phyloP scores from a whole-genome alignment of 2,329 filamentous ascomycete genomes.

The Colletotrichum cordylinicola region DNA sequence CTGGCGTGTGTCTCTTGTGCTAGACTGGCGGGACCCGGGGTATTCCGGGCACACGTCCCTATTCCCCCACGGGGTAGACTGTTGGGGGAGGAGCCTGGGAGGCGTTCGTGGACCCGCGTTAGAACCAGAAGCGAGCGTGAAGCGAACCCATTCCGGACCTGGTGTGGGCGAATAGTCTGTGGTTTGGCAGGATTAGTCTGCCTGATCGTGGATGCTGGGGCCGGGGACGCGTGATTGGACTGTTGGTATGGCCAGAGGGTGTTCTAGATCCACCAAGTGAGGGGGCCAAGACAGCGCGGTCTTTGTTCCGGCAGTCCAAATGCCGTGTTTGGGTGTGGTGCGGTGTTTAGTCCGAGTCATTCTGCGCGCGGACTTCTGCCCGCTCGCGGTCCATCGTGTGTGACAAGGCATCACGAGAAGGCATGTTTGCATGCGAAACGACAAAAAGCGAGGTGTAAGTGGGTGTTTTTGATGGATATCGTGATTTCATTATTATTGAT shows the following conservation, averaged over 20 bases:
- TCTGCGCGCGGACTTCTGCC: not conserved
- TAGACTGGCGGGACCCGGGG: not conserved
- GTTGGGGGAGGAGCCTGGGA: not conserved
- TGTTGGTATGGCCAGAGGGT: not conserved
- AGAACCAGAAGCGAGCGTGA: not conserved
- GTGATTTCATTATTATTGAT: not conserved
- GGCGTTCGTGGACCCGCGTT: not conserved
- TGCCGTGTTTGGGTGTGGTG: not conserved
- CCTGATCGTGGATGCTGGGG: not conserved
- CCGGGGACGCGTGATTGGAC: conserved; percentile 3
- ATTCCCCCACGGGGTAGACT: conserved; percentile 5
- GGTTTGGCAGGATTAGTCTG: not conserved
- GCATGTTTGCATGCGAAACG: not conserved
- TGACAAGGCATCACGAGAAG: not conserved
- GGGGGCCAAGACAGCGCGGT: not conserved
- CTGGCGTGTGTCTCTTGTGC: not conserved
- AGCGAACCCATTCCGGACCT: not conserved
- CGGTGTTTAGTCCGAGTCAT: conserved; percentile 3
- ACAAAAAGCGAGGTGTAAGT: not conserved
- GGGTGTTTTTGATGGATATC: not conserved
- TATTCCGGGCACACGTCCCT: not conserved
- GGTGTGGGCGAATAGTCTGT: not conserved
- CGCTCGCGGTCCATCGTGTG: not conserved
- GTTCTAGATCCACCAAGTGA: not conserved
- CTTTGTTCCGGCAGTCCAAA: not conserved